These are phyloP conservation scores for Talaromyces sp. DNA, from an alignment of 2,329 filamentous ascomycete species.

Conservation along the genomic window DNA sequence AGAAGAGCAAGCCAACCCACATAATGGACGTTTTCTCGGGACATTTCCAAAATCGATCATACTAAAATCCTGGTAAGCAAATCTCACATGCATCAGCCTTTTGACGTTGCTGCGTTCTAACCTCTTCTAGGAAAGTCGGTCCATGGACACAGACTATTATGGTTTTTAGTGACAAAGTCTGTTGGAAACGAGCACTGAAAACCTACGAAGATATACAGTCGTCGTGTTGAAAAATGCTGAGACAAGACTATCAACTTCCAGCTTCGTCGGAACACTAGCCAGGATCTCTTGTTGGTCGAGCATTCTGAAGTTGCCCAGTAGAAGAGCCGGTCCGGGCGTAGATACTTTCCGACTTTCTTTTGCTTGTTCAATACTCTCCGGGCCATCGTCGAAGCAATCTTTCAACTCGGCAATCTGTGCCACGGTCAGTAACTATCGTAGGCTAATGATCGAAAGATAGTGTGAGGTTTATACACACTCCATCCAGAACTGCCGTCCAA, in stretches of 20 bases:
- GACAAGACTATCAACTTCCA: conserved; percentile 9
- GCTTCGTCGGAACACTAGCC: conserved; percentile 6
- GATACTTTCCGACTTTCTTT: neutral
- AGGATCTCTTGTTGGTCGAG: conserved; percentile 7
- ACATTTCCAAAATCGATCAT: conserved; percentile 12
- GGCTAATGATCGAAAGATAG: neutral
- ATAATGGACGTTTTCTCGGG: conserved; percentile 3
- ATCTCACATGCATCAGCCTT: neutral
- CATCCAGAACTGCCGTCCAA: conserved; percentile 13
- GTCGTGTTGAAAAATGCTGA: conserved; percentile 7
- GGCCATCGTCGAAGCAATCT: conserved; percentile 8
- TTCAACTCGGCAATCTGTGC: conserved; percentile 14
- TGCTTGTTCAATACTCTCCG: neutral
- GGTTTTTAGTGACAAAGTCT: neutral
- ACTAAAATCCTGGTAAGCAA: neutral
- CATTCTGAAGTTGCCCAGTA: conserved; percentile 6
- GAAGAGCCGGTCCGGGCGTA: neutral
- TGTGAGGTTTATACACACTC: neutral
- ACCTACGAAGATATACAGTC: conserved; percentile 6
- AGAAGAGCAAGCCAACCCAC: conserved; percentile 13
- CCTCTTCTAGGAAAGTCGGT: conserved; percentile 11
- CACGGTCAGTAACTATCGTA: neutral
- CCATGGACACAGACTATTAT: conserved; percentile 7
- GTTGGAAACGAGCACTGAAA: no score
- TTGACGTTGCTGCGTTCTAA: neutral